Evolutionary conservation across 768 basidiomycete species (phyloP), one percentile per base, ranked within the genome.

Genomic region (Hydnum rufescens): DNA sequence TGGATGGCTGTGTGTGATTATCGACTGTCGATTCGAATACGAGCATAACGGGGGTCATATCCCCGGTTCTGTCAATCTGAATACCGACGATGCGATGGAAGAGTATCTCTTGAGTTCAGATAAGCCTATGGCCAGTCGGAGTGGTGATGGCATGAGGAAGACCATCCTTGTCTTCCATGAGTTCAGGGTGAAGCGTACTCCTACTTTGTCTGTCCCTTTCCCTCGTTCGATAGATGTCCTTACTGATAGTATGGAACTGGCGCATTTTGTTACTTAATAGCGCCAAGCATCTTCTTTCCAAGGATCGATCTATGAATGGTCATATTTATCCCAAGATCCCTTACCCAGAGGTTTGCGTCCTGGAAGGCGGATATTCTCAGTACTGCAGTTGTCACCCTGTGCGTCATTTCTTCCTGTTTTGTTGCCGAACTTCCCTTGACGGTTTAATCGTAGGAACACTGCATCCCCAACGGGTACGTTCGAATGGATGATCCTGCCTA

Each of bases 21-120:
- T 99, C 59, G 95, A 99, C 67, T 97, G 95, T 65, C 83, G 95
- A 42, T 99, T 97, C 65, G 88, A 89, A 57, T 99, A 95, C 61
- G 95, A 99, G 67, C 96, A 80, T 64, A 71, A 73, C 48, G 95
- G 95, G 5, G 95, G 95, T 0, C 95, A 97, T 67, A 77, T 97
- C 57, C 75, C 76, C 5, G 84, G 89, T 13, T 92, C 95, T 4
- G 71, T 90, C 63, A 97, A 96, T 64, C 77, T 97, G 61, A 88
- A 87, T 63, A 84, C 79, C 16, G 79, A 80, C 8, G 64, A 72
- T 28, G 77, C 74, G 44, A 74, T 96, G 36, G 89, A 95, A 63
- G 79, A 84, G 50, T 73, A 85, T 49, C 67, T 97, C 34, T 76
- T 97, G 39, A 72, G 79, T 3, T 16, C 13, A 26, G 8, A 28